phyloP scores from a whole-genome alignment of 2,329 filamentous ascomycete genomes.

The Boeremia lycopersici region DNA sequence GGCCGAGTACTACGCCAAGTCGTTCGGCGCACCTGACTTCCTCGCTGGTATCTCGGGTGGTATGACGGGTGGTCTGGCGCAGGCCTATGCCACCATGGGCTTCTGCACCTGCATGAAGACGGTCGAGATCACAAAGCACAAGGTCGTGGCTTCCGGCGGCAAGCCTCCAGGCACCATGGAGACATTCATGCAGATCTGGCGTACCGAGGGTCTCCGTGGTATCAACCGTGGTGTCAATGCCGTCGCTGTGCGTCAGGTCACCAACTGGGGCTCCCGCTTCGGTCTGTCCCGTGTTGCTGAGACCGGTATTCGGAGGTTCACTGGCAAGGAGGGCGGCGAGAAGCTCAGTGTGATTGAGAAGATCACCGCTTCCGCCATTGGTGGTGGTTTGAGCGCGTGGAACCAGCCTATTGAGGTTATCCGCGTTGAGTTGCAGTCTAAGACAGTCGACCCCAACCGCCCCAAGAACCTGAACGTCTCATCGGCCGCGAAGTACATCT shows the following conservation, averaged over 20 bases:
- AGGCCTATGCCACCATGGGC: constrained; percentile 99
- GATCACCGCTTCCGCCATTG: constrained; percentile 82
- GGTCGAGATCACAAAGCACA: constrained; percentile 98
- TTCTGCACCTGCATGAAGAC: constrained; percentile 99
- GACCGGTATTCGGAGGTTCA: constrained; percentile 78
- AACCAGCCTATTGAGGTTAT: constrained; percentile 99
- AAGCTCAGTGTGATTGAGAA: constrained; percentile 84
- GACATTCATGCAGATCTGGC: constrained; percentile 98
- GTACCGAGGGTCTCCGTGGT: constrained; percentile 87
- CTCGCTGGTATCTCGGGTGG: constrained; percentile 86
- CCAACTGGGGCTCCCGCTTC: constrained; percentile 98
- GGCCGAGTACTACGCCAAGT: constrained; percentile 91
- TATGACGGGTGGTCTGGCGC: constrained; percentile 91
- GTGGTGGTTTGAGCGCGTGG: constrained; percentile 95
- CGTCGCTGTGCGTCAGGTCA: constrained; percentile 97
- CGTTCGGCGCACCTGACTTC: constrained; percentile 84
- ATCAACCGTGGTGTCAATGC: constrained; percentile 99
- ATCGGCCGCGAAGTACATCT: constrained; percentile 84
- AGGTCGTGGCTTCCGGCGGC: constrained; percentile 80
- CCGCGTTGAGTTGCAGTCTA: constrained; percentile 99
- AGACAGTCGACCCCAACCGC: constrained; percentile 95
- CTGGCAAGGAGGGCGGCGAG: constrained; percentile 78
- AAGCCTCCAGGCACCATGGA: constrained; percentile 89
- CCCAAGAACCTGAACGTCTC: constrained; percentile 99
- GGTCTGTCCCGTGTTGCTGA: constrained; percentile 92